Evolutionary conservation across 2,329 filamentous ascomycete genomes (phyloP), one percentile per base, ranked within the genome.

Genomic region (Sporothrix pallida): DNA sequence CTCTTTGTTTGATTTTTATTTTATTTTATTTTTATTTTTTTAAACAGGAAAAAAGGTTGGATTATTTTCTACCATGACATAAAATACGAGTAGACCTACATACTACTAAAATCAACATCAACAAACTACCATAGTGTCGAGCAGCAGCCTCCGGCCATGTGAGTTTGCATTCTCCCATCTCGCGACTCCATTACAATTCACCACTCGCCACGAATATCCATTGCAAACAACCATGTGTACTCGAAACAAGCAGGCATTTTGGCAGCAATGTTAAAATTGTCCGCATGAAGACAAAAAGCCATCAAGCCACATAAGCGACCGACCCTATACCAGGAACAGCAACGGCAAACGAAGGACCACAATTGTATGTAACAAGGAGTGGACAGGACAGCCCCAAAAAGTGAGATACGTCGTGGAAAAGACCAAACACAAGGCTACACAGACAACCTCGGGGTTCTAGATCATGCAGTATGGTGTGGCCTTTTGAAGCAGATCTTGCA

Each of bases 401-500:
- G n/a, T 26, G 23, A 26, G 23, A 26, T 9, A 68, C 26, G 4
- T 13, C 5, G 1, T 13, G 2, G 31, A 31, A 54, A 31, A 8
- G 31, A 17, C 9, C n/a, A 72, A 12, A 31, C 17, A 23, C 20
- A 65, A 37, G 72, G 74, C 31, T 58, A 74, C 70, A 74, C 74
- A 65, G 48, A 50, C 72, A 52, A 50, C 48, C 42, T 48, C 26
- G 70, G 67, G 48, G 65, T 74, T 75, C 70, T 68, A 75, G 76
- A 78, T 77, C 74, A 76, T 76, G 77, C 75, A 77, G 74, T 72
- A 12, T 60, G 37, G 60, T 60, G 69, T 46, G n/a, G 56, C 44
- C 58, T 46, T 23, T 46, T 69, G 72, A 70, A 44, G 72, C 65
- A 77, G 76, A 77, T 77, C 74, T 77, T 52, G 73, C 75, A 70